A percentile compares a stretch with the other conserved stretches of the same genome.
Evolutionary conservation across 2,329 filamentous ascomycete species (phyloP).

Genomic region (Fusarium sp.): DNA sequence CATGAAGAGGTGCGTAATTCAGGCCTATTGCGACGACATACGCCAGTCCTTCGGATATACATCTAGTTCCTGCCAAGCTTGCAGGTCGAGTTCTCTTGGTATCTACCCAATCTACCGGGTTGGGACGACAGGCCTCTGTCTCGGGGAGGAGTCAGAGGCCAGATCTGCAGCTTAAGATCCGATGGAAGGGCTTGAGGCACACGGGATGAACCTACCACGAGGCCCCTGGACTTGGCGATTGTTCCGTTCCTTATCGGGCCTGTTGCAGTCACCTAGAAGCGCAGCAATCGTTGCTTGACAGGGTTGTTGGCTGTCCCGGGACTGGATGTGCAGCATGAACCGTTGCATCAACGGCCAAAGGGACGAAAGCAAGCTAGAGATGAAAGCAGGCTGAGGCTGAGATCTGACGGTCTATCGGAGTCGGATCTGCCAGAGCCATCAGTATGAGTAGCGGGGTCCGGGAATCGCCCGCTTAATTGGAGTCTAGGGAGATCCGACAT

Average conservation of each 20-base stretch:
- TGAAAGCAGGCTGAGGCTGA: too few species aligned
- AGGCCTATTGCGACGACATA: background rate
- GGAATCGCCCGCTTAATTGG: background rate
- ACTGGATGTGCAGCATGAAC: background rate
- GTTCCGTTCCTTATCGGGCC: background rate
- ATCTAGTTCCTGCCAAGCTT: too few species aligned
- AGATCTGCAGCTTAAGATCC: background rate
- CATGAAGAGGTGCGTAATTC: background rate
- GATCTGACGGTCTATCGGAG: too few species aligned
- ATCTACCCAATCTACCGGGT: background rate
- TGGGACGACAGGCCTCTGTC: background rate
- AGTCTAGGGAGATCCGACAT: background rate
- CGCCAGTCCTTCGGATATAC: accelerated
- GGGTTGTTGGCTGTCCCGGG: too few species aligned
- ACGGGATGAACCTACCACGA: background rate
- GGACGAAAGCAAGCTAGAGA: too few species aligned
- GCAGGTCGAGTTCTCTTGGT: too few species aligned
- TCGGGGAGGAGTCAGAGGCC: background rate
- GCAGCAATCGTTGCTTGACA: background rate
- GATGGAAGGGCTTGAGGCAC: background rate
- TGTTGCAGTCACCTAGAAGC: background rate
- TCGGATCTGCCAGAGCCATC: too few species aligned
- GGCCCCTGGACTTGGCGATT: background rate
- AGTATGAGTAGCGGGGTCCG: background rate
- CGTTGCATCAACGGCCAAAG: background rate